These are phyloP conservation scores for Botrytis squamosa DNA, from an alignment of 2,329 filamentous ascomycete genomes.

Conservation along the genomic window DNA sequence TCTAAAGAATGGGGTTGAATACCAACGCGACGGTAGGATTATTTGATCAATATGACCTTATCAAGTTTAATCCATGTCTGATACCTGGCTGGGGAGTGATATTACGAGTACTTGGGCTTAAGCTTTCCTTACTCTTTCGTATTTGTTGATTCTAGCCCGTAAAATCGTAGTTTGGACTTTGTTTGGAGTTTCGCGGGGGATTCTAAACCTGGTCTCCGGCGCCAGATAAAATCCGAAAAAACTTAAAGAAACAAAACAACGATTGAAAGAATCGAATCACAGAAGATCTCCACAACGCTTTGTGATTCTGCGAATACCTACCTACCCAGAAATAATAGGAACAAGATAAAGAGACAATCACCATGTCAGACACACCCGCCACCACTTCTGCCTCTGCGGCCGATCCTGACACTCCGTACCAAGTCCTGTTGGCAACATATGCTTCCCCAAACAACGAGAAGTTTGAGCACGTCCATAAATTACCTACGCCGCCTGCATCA, in stretches of 20 bases:
- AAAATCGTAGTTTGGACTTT: not conserved
- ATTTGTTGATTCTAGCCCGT: not conserved
- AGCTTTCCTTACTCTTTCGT: not conserved
- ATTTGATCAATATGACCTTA: not conserved
- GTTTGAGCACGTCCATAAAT: conserved; percentile 46
- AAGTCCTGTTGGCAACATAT: conserved; percentile 49
- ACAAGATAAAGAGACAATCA: not conserved
- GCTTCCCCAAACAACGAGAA: conserved; percentile 49
- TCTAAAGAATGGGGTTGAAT: conserved; percentile 6
- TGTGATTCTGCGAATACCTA: not conserved
- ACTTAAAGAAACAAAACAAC: not conserved
- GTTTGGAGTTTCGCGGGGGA: conserved; percentile 10
- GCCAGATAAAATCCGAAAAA: conserved; percentile 6
- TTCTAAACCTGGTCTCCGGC: conserved; percentile 12
- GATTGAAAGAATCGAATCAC: not conserved
- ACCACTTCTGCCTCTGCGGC: conserved; percentile 1
- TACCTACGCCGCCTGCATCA: conserved; percentile 42
- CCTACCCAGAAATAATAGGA: not conserved
- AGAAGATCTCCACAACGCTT: not conserved
- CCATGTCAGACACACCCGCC: conserved; percentile 17
- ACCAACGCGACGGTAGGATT: not conserved
- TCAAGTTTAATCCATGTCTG: conserved; percentile 12
- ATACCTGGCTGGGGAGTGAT: not conserved
- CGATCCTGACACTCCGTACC: not conserved
- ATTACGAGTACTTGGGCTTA: not conserved